Conservation (phyloP, 108 stramenopile genomes). For the Pseudonitzschia multiseries region DNA sequence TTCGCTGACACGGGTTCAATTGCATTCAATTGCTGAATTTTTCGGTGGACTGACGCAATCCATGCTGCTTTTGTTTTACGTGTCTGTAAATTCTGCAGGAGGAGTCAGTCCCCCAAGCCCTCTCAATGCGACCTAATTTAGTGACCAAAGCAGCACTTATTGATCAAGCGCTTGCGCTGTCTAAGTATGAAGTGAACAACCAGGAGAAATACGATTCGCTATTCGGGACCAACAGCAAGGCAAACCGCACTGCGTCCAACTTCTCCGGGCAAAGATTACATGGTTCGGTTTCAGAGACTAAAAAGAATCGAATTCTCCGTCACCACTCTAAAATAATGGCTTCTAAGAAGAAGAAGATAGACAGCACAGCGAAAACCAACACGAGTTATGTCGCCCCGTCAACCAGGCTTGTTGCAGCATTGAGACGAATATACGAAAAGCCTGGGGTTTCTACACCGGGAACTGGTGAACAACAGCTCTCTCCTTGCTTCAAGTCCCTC, state of each 20-base stretch:
- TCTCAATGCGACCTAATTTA: constrained; percentile 54
- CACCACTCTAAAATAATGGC: constrained; percentile 69
- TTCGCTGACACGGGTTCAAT: not conserved
- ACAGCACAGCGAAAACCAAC: constrained; percentile 5
- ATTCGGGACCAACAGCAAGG: constrained; percentile 17
- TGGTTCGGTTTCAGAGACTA: not conserved
- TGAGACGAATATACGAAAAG: constrained; percentile 40
- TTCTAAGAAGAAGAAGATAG: constrained; percentile 18
- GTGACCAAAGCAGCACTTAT: constrained; percentile 62
- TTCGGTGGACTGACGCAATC: not conserved
- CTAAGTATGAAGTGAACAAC: constrained; percentile 52
- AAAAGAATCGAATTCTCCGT: constrained; percentile 44
- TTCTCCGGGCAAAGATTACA: not conserved
- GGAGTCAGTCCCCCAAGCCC: constrained; percentile 53
- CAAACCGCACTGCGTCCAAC: not conserved
- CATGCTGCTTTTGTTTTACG: constrained; percentile 1
- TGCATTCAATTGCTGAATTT: not conserved
- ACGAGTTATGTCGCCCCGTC: constrained; percentile 42
- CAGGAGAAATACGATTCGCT: constrained; percentile 35
- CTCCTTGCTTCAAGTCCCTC: constrained; percentile 26
- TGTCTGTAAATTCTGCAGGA: constrained; percentile 38
- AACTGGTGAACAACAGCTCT: constrained; percentile 3
- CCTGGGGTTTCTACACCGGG: not conserved
- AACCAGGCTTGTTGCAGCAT: constrained; percentile 52
- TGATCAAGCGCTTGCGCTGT: constrained; percentile 60